Conservation (phyloP, 2,329 filamentous ascomycete species). For the Chaetomium olivaceum region DNA sequence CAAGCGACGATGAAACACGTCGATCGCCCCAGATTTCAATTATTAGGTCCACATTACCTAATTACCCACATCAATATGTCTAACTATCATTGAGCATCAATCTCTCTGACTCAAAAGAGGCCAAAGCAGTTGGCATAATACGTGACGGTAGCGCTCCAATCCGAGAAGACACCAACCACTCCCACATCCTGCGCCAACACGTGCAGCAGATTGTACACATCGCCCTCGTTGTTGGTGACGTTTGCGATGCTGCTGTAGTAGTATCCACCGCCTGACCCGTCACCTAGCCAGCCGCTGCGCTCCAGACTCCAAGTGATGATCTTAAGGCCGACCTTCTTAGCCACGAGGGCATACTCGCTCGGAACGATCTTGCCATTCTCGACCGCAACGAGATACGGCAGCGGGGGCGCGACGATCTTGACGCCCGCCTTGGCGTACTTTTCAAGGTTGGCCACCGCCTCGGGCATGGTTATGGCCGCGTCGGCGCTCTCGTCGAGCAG, state of each 20-base stretch:
- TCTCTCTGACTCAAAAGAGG: conserved; percentile 24
- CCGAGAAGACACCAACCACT: conserved; percentile 63
- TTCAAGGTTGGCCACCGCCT: conserved; percentile 58
- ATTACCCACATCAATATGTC: neutral
- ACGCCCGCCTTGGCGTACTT: conserved; percentile 59
- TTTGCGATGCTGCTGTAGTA: conserved; percentile 60
- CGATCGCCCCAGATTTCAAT: neutral
- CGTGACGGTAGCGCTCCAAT: conserved; percentile 68
- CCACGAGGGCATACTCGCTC: conserved; percentile 61
- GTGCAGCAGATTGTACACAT: conserved; percentile 66
- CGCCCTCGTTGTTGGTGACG: conserved; percentile 61
- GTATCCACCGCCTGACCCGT: conserved; percentile 50
- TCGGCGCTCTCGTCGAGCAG: conserved; percentile 65
- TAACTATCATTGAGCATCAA: neutral
- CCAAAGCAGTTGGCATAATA: conserved; percentile 73
- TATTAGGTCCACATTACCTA: neutral
- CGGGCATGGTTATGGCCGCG: conserved; percentile 49
- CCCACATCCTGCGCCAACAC: conserved; percentile 63
- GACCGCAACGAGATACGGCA: conserved; percentile 61
- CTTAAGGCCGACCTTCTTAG: conserved; percentile 61
- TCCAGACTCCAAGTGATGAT: conserved; percentile 71
- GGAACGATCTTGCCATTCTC: conserved; percentile 59
- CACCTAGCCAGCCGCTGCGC: conserved; percentile 60
- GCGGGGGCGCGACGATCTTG: conserved; percentile 62
- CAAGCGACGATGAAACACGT: neutral